Evolutionary conservation across 2,329 filamentous ascomycete species (phyloP), one percentile per base, ranked within the genome.

Genomic region (Neospermospora avenae): DNA sequence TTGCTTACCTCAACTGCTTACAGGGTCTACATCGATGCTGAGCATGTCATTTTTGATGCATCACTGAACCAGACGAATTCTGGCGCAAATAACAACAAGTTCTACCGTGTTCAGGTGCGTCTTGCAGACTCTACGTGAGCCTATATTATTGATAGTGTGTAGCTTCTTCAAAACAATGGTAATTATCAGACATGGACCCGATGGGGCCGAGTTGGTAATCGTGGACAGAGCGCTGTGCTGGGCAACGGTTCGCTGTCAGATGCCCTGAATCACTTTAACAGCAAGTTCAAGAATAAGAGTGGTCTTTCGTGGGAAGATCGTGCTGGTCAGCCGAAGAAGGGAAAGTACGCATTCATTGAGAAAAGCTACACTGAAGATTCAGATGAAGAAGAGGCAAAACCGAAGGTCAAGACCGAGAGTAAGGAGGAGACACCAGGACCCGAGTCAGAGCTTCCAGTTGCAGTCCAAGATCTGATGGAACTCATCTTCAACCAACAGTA

Each of bases 401-500:
- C 24, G 7, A 51, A 65, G 49, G 39, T 64, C 11, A 72, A 72
- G 10, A 65, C 69, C 8, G 35, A 54, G 20, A 18, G 22, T 2
- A 68, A 74, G 7, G 75, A 74, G 4, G 68, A 70, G 22, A 59
- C 65, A 6, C 70, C 77, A 14, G 67, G 73, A 0, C 74, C 78
- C 0, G 76, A 84, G 61, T 88, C 84, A 71, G 84, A 80, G 3
- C 79, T 93, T 1, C 74, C 80, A 0, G 72, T 75, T 13, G 78
- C 85, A 0, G 78, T 91, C 3, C 86, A 91, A 70, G 76, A 84
- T 8, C 77, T 96, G 20, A 87, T 96, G 80, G 77, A 86, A 61
- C 83, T 96, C 65, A 96, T 96, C 62, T 96, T 96, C 79, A 93
- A 96, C 72, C 81, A 84, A 59, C 72, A 86, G 22, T 87, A 87